Base-by-base conservation (phyloP, 306 rosid species). In the Vigna angularis region DNA sequence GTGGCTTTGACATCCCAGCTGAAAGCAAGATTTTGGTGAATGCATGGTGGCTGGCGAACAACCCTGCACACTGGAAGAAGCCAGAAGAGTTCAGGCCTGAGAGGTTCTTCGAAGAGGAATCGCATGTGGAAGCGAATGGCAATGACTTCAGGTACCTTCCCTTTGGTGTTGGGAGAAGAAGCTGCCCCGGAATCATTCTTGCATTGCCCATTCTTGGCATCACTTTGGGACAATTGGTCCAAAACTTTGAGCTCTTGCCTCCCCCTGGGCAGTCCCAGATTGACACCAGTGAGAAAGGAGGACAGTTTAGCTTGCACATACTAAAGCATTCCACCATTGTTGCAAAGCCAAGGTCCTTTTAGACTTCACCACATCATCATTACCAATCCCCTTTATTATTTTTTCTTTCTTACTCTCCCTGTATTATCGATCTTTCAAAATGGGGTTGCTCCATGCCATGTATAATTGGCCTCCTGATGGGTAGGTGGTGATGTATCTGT, bases 41-140 rank as follows among this genome's bases (percentile, higher is more conserved):
- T 6, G 98, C 96, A 0, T 93, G 98, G 97, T 89, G 93, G 98
- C 91, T 90, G 0, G 98, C 98, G 8, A 93, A 93, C 89, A 86
- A 93, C 90, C 98, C 98, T 0, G 91, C 90, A 12, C 56, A 74
- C 58, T 93, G 98, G 98, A 90, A 90, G 78, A 85, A 84, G 18
- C 97, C 98, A 0, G 96, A 93, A 70, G 89, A 90, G 89, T 93
- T 91, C 73, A 83, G 97, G 57, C 98, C 98, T 0, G 98, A 93
- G 87, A 82, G 98, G 83, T 93, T 93, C 86, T 79, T 93, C 49
- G 89, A 93, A 24, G 98, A 93, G 73, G 98, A 93, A 65, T 28
- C 90, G 0, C 91, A 93, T 48, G 98, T 91, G 0, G 98, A 93
- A 50, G 97, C 98, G 42, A 93, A 85, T n/a, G 98, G 98, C 7